These are phyloP conservation scores for Mycothermus thermophilus DNA, from an alignment of 495 filamentous ascomycete species.

Conservation along the genomic window DNA sequence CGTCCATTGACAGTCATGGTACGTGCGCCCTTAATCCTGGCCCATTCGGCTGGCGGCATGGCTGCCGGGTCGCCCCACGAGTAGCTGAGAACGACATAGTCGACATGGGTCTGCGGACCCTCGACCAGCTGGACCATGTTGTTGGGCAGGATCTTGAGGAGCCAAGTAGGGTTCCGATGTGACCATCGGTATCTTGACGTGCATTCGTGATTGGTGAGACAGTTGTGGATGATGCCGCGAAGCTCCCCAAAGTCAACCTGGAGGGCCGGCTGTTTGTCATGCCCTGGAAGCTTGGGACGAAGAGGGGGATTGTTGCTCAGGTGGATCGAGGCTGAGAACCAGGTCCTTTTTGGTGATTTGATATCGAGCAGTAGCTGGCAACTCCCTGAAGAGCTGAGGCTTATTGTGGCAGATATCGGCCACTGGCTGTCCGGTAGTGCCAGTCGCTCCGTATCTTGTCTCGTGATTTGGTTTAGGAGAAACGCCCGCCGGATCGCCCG, in stretches of 20 bases:
- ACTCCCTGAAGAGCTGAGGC: constrained; percentile 7
- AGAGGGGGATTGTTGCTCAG: constrained; percentile 2
- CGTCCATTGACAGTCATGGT: constrained; percentile 15
- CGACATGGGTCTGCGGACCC: constrained; percentile 6
- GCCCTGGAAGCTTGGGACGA: too few relatives aligned
- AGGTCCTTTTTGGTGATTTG: constrained; percentile 1
- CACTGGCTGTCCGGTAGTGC: constrained; percentile 10
- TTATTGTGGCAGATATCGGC: constrained; percentile 11
- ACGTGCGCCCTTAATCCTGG: constrained; percentile 17
- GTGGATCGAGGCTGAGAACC: constrained; percentile 11
- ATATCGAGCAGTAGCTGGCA: constrained; percentile 9
- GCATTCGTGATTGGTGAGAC: constrained; percentile 17
- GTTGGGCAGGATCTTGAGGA: constrained; percentile 14
- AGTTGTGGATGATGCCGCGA: constrained; percentile 10
- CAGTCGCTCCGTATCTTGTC: constrained; percentile 9
- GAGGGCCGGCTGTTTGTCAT: constrained; percentile 8
- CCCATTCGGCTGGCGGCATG: constrained; percentile 18
- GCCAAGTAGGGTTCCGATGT: constrained; percentile 19
- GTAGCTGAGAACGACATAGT: constrained; percentile 23
- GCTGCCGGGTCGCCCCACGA: constrained; percentile 19
- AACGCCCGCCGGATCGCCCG: constrained; percentile 15
- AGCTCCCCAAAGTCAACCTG: constrained; percentile 12
- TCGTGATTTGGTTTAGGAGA: constrained; percentile 17
- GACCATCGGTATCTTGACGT: constrained; percentile 20
- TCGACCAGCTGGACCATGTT: constrained; percentile 9